These are phyloP conservation scores for Scopulariopsis brevicaulis DNA, from an alignment of 2,329 filamentous ascomycete species.

Conservation along the genomic window DNA sequence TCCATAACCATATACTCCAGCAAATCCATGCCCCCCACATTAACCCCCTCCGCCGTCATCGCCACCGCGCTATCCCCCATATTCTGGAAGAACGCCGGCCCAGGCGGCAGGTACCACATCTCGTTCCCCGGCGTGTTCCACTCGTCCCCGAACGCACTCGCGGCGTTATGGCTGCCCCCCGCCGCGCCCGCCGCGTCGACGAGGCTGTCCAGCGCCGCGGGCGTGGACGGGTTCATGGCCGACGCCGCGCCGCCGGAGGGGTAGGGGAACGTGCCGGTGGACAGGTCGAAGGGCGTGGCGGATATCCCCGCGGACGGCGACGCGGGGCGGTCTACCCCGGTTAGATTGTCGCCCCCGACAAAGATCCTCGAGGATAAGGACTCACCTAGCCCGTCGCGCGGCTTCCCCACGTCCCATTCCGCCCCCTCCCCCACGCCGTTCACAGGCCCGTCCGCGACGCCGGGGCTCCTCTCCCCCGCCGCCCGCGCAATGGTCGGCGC, in stretches of 20 bases:
- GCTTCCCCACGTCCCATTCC: slow-evolving; percentile 22
- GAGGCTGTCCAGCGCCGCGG: slow-evolving; percentile 16
- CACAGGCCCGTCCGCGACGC: slow-evolving; percentile 14
- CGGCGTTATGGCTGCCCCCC: slow-evolving; percentile 14
- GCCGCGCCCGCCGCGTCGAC: not conserved
- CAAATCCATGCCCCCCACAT: slow-evolving; percentile 54
- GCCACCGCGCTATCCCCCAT: slow-evolving; percentile 48
- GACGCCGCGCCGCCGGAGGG: slow-evolving; percentile 33
- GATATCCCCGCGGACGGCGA: slow-evolving; percentile 37
- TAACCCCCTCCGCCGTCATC: slow-evolving; percentile 57
- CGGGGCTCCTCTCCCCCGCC: slow-evolving; percentile 28
- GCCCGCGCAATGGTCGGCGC: slow-evolving; percentile 35
- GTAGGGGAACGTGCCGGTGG: slow-evolving; percentile 42
- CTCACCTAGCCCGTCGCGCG: slow-evolving; percentile 22
- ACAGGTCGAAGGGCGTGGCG: slow-evolving; percentile 50
- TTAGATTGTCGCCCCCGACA: not conserved
- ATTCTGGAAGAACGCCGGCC: slow-evolving; percentile 54
- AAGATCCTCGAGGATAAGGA: not conserved
- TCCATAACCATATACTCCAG: slow-evolving; percentile 60
- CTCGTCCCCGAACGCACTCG: slow-evolving; percentile 34
- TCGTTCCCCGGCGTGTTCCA: slow-evolving; percentile 45
- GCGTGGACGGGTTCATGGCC: slow-evolving; percentile 36
- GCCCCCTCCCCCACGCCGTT: slow-evolving; percentile 9
- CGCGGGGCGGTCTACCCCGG: slow-evolving; percentile 23
- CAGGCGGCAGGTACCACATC: slow-evolving; percentile 57